phyloP scores from a whole-genome alignment of 2,329 filamentous ascomycete genomes.

The Cadophora sp. region DNA sequence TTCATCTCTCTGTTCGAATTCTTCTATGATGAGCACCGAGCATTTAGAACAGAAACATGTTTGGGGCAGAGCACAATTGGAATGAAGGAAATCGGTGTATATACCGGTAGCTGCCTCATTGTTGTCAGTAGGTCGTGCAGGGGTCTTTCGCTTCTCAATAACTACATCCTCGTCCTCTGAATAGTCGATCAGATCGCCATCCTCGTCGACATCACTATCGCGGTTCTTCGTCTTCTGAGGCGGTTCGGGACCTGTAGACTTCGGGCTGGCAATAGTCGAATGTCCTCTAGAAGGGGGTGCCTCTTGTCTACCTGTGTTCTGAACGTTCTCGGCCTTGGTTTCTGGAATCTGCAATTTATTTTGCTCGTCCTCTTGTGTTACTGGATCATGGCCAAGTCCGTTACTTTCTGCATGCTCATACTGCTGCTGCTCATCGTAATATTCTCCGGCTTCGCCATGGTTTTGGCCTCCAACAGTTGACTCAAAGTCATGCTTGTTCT shows the following conservation, averaged over 20 bases:
- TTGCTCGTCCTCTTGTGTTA: neutral
- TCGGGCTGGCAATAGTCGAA: neutral
- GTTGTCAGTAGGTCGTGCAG: constrained; percentile 23
- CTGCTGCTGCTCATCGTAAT: constrained; percentile 15
- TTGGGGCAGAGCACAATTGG: constrained; percentile 37
- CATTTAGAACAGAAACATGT: constrained; percentile 42
- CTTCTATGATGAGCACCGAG: constrained; percentile 34
- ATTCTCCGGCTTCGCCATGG: constrained; percentile 1
- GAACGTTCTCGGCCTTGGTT: neutral
- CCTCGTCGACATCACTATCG: constrained; percentile 36
- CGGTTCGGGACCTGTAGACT: neutral
- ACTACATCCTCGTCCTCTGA: constrained; percentile 52
- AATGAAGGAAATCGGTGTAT: constrained; percentile 36
- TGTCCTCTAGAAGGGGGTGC: neutral
- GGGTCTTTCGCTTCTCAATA: constrained; percentile 21
- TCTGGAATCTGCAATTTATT: neutral
- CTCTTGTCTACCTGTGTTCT: neutral
- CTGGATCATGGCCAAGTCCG: neutral
- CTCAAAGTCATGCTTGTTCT: constrained; percentile 17
- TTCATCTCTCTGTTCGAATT: constrained; percentile 38
- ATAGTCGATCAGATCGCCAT: constrained; percentile 57
- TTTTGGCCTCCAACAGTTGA: constrained; percentile 4
- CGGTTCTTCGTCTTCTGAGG: neutral
- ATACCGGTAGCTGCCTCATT: constrained; percentile 39
- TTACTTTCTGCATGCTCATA: constrained; percentile 4